Evolutionary conservation across 306 rosid species (phyloP), one percentile per base, ranked within the genome.

Genomic region (Quercus ilex): DNA sequence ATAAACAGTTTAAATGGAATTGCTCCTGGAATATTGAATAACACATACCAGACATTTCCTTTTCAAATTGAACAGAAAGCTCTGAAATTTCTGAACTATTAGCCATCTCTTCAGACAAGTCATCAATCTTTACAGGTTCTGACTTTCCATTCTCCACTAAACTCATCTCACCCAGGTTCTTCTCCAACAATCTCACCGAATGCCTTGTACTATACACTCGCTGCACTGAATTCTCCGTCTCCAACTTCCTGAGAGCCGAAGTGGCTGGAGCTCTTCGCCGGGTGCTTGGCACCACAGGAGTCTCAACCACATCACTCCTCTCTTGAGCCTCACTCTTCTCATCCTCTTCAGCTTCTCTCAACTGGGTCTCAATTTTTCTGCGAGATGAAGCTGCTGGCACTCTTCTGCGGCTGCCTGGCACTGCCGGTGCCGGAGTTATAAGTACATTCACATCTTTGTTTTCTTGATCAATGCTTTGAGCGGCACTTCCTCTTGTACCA

Each of bases 131-230:
- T 14, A 55, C n/a, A 35, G 80, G 55, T 20, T 76, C 83, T 20
- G 1, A 65, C 63, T 81, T 82, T 55, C 51, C 85, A 56, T 82
- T 60, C 13, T 85, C 91, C 59, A 35, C 19, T 73, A 91, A 68
- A 35, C 78, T 84, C 87, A 92, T 78, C 35, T 86, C 85, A 26
- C 83, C 82, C 90, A 91, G 78, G 70, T 43, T 85, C 86, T 89
- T 85, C 77, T 84, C 94, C 87, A 91, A 53, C 74, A 90, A 74
- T 63, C 93, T 92, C 20, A 89, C 89, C 0, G 98, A 95, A 52
- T 91, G 80, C 87, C 99, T 82, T 0, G 99, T 95, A 73, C 83
- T 89, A 82, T 86, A 90, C 0, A 63, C 76, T 3, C 70, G 46
- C 84, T 78, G 92, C 58, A 80, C 79, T 2, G 91, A 55, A 76